Base-by-base conservation (phyloP, 306 rosid genomes). In the Cajanus cajan region DNA sequence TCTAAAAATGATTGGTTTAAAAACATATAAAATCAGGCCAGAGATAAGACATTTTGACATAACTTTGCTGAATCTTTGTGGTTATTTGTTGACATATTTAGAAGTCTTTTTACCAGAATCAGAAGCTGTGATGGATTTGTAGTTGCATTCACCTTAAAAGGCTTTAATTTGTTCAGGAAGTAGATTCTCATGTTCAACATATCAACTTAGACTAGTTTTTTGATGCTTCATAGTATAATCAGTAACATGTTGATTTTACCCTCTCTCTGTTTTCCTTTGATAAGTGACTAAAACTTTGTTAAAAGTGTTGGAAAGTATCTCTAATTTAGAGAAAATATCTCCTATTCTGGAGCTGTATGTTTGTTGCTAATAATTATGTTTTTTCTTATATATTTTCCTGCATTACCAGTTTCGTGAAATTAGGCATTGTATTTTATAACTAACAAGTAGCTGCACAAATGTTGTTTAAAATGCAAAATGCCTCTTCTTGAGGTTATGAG, bases 401-500 rank as follows among this genome's bases (percentile, higher is more conserved):
- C 7, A 21, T 14, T 68, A 24, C 39, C 14, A 41, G 39, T 22
- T 68, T 43, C 14, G 2, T 67, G 72, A 21, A 36, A 19, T 40
- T 39, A 11, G 52, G 31, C 10, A 12, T 41, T 21, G 37, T 67
- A 67, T 43, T 45, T 43, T 68, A 43, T 68, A 41, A 66, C 18
- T 44, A 40, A 73, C 78, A 45, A 55, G 44, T 16, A 48, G 69
- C 67, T n/a, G 62, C 24, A 31, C 66, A 15, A 51, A 58, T 66
- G 68, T 19, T 50, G 62, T 68, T 58, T 68, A 74, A 75, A 47
- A 59, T 19, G 69, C 47, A 68, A 79, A 79, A 40, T 36, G 58
- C 25, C 50, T 50, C 79, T 68, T 74, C 81, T 80, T 13, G 51
- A 15, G 61, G 57, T 50, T 41, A 73, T 39, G 55, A 79, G 82